phyloP scores from a whole-genome alignment of 2,329 filamentous ascomycete genomes.

The Ophiostoma sp. region DNA sequence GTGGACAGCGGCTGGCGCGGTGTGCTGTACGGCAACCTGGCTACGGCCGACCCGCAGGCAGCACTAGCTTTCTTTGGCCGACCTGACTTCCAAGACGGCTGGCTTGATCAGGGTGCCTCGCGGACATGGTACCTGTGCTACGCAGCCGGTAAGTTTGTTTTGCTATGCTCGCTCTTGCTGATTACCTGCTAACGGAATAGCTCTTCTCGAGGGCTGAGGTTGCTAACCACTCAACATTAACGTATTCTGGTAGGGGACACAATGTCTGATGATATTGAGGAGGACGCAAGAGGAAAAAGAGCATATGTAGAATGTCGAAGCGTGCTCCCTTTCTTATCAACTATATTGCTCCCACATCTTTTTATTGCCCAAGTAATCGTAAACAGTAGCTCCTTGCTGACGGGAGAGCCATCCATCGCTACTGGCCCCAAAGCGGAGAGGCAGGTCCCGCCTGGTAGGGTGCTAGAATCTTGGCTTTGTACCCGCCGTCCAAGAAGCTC shows the following conservation, averaged over 20 bases:
- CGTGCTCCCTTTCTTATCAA: not conserved
- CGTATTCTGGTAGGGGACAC: not conserved
- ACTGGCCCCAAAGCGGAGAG: not conserved
- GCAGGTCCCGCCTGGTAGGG: not conserved
- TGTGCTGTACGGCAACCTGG: constrained; percentile 75
- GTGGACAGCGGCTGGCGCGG: constrained; percentile 78
- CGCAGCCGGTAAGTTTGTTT: constrained; percentile 57
- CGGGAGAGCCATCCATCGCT: not conserved
- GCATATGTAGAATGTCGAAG: not conserved
- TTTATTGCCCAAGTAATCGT: too few relatives aligned
- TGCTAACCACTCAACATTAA: not conserved
- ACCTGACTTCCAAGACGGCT: constrained; percentile 57
- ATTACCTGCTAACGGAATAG: not conserved
- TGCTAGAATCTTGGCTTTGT: not conserved
- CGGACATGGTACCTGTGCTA: constrained; percentile 81
- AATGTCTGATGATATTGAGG: not conserved
- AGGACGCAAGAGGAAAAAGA: not conserved
- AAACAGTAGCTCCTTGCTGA: too few relatives aligned
- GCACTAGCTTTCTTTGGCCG: constrained; percentile 72
- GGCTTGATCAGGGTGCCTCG: constrained; percentile 76
- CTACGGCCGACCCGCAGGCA: constrained; percentile 63
- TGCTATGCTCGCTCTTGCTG: too few relatives aligned
- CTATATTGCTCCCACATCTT: not conserved
- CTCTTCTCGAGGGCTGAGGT: not conserved
- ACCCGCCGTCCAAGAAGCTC: not conserved